Base-by-base conservation (phyloP, 495 filamentous ascomycete genomes). In the Oidiodendron maius region DNA sequence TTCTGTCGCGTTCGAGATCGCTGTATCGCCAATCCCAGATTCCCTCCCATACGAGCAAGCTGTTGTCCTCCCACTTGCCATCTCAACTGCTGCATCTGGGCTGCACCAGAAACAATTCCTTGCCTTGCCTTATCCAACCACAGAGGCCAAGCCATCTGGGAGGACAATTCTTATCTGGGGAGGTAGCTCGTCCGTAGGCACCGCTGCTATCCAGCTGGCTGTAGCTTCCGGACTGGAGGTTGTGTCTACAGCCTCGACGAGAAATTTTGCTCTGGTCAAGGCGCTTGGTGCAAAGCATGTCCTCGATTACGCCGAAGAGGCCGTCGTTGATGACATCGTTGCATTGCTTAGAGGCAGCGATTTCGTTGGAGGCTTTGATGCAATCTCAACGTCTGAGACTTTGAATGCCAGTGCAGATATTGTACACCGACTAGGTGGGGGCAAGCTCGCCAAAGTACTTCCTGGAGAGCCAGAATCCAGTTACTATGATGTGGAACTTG, bases 61-160 rank as follows among this genome's bases (percentile, higher is more conserved):
- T 16, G 60, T 56, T 11, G 72, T 74, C 4, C 55, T 77, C 4
- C 72, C 72, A 0, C 50, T 74, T 9, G 58, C 59, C 1, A 52
- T 71, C 23, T 61, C 63, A 1, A 77, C 74, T 1, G 71, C 74
- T 5, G 56, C 66, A 1, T 58, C 59, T n/a, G 70, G 66, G 0
- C 55, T 77, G 13, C 74, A 64, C 40, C 22, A 43, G 13, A 46
- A 40, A 40, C 10, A 16, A 3, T 18, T 18, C 30, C 46, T 56
- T 6, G 25, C 22, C 1, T 13, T 54, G 12, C 38, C 37, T 1
- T 48, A 17, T 16, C 46, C 51, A 13, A 37, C 44, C n/a, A n/a
- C 48, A 8, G 22, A 51, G 8, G 28, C 48, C 2, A 48, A 26
- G 21, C 17, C 37, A 26, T 20, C 18, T 24, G 55, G 53, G 2